Evolutionary conservation across 2,329 filamentous ascomycete species (phyloP).

Genomic region (Talaromyces albobiverticillius): DNA sequence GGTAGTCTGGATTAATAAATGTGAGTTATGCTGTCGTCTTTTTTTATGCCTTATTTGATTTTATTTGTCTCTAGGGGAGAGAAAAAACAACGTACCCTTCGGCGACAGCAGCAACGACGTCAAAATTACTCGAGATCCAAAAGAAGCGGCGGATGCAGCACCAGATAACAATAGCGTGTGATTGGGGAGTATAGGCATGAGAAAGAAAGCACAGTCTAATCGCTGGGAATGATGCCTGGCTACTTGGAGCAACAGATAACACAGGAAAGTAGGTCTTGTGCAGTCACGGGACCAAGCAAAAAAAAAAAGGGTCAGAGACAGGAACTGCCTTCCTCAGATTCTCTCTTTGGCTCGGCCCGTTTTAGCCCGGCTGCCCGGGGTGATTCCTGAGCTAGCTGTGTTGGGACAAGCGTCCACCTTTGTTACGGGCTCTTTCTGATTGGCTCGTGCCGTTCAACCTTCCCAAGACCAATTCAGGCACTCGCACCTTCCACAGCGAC

Average conservation of each 20-base stretch:
- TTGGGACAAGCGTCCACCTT: background rate
- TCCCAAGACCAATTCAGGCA: too few relatives aligned
- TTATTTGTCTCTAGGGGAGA: too few relatives aligned
- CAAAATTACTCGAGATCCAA: conserved; percentile 8
- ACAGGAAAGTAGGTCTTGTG: conserved; percentile 7
- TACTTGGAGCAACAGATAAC: background rate
- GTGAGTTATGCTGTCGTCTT: background rate
- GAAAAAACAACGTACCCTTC: conserved; percentile 5
- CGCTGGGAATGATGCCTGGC: background rate
- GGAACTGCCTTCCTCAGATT: too few relatives aligned
- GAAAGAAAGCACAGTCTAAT: background rate
- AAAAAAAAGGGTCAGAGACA: too few relatives aligned
- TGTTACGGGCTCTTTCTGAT: background rate
- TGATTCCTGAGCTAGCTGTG: background rate
- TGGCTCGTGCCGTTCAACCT: background rate
- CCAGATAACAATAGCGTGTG: background rate
- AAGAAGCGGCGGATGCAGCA: background rate
- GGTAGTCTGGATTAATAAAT: background rate
- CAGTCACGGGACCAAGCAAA: conserved; percentile 13
- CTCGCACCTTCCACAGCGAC: too few relatives aligned
- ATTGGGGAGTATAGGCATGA: background rate
- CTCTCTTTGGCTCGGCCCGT: too few relatives aligned
- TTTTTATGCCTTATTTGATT: background rate
- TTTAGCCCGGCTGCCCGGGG: too few relatives aligned
- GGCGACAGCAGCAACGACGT: background rate